A percentile compares a stretch with the other conserved stretches of the same genome.
These are phyloP conservation scores for Acacia melanoxylon DNA, from an alignment of 306 rosid species.

Conservation along the genomic window DNA sequence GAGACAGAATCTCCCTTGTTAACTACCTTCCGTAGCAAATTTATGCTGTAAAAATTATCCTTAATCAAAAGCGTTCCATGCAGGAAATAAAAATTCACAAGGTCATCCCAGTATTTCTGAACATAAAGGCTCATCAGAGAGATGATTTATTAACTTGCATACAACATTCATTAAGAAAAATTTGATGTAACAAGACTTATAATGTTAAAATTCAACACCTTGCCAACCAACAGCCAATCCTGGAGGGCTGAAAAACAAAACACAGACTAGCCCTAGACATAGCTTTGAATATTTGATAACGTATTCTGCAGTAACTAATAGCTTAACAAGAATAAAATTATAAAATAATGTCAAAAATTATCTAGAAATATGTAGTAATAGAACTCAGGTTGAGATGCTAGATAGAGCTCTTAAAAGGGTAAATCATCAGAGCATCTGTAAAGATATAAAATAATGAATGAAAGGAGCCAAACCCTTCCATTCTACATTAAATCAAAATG, in stretches of 20 bases:
- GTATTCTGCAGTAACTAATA: not conserved
- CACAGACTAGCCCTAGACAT: not conserved
- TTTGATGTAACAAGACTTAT: constrained; percentile 2
- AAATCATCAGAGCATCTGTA: not conserved
- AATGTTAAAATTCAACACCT: not conserved
- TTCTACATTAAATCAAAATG: constrained; percentile 18
- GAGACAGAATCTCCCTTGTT: not conserved
- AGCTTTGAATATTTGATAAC: not conserved
- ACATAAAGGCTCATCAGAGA: no score
- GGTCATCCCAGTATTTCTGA: no score
- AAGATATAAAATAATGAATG: not conserved
- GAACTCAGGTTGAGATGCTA: not conserved
- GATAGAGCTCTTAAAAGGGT: not conserved
- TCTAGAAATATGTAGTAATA: not conserved
- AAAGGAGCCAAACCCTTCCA: constrained; percentile 20
- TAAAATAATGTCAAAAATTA: not conserved
- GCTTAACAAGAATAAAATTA: not conserved
- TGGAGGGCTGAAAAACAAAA: not conserved
- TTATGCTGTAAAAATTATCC: not conserved
- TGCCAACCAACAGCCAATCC: not conserved
- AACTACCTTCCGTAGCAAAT: not conserved
- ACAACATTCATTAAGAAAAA: constrained; percentile 16
- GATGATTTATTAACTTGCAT: not conserved
- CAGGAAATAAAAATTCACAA: no score
- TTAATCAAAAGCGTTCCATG: no score